Evolutionary conservation across 306 rosid species (phyloP), one percentile per base, ranked within the genome.

Genomic region (Crotalaria pallida): DNA sequence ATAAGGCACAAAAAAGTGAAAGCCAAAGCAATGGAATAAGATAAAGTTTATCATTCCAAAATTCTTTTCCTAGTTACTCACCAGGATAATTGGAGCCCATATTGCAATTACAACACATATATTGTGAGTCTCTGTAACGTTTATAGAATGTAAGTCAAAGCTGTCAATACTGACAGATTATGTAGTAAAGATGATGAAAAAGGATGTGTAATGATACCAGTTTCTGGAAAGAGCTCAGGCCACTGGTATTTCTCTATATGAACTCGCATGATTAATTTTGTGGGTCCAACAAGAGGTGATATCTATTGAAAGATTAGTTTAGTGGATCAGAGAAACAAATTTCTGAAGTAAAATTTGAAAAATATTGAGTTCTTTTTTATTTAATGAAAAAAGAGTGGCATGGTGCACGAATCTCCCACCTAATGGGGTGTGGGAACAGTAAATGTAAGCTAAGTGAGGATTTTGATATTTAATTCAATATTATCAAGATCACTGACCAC

Each of bases 21-120:
- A 73, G 75, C 49, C 26, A 36, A 79, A 61, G 23, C 38, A 53
- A 27, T 44, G 52, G 24, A 79, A 79, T 43, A 67, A 58, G 41
- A 18, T 31, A 61, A 33, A 53, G 58, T 71, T 67, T 61, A 7
- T 59, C 22, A 31, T 7, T 55, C 68, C 0, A 45, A 49, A 80
- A 74, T 65, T 74, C 36, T 33, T 15, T 55, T 64, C 57, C 7
- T 3, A 24, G 33, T 45, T 52, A 85, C 97, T 84, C 83, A 94
- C 98, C 88, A 94, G 82, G 68, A 94, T 82, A 88, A 94, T 85
- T 58, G 98, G 98, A 78, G 94, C 85, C 98, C 98, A 94, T 78
- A 94, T 90, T 60, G 90, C 92, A 84, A 94, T 79, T 29, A 90
- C 78, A 76, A 84, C 45, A 9, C 68, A 83, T 11, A 87, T 70